These are phyloP conservation scores for Spatholobus suberectus DNA, from an alignment of 306 rosid genomes.

Conservation along the genomic window DNA sequence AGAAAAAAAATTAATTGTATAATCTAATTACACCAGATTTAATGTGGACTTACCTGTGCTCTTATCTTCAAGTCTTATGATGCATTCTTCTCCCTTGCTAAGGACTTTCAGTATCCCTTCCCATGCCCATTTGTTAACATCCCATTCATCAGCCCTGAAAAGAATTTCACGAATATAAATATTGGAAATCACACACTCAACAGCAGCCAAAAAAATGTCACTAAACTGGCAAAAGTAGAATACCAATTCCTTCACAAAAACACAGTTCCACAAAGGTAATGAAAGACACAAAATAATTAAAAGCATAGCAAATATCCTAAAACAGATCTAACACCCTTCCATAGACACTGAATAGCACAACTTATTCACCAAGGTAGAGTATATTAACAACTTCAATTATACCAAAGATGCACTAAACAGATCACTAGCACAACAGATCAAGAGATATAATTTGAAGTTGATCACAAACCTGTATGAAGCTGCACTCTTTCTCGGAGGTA, in stretches of 20 bases:
- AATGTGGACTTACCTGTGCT: constrained; percentile 64
- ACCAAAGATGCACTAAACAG: constrained; percentile 18
- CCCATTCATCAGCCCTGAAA: constrained; percentile 99
- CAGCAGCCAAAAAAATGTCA: neutral
- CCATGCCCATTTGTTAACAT: constrained; percentile 99
- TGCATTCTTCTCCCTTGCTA: constrained; percentile 94
- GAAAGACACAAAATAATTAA: constrained; percentile 24
- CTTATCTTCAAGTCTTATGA: constrained; percentile 93
- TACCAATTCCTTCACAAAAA: constrained; percentile 25
- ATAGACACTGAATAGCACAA: neutral
- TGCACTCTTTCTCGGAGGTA: constrained; percentile 94
- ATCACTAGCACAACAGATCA: constrained; percentile 40
- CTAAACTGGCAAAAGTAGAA: constrained; percentile 20
- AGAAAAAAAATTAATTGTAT: neutral
- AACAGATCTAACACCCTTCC: constrained; percentile 22
- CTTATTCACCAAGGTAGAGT: constrained; percentile 1
- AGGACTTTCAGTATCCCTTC: constrained; percentile 83
- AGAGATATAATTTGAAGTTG: constrained; percentile 31
- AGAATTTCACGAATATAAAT: constrained; percentile 47
- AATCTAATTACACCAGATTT: constrained; percentile 36
- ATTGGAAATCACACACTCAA: constrained; percentile 26
- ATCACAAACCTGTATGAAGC: constrained; percentile 92
- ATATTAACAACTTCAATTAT: constrained; percentile 27
- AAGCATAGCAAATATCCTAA: neutral
- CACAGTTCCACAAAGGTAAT: neutral